phyloP scores from a whole-genome alignment of 768 basidiomycete species.

The Agaricus subrufescens region DNA sequence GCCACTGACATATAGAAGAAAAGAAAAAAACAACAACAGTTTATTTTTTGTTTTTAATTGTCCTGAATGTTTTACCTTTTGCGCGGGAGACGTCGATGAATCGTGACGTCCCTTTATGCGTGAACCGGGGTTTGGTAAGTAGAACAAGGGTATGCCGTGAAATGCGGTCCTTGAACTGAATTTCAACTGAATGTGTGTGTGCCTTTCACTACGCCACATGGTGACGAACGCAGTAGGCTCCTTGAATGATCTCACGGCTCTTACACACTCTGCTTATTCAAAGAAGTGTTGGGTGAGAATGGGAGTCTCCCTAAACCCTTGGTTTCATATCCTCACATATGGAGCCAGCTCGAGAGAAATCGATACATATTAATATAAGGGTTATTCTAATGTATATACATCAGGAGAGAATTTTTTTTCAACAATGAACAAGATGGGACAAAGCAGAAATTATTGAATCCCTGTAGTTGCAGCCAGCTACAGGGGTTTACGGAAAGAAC shows the following conservation, averaged over 20 bases:
- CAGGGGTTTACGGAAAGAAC: neutral
- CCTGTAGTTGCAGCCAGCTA: neutral
- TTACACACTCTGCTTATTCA: slow-evolving; percentile 3
- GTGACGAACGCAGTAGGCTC: neutral
- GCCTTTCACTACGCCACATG: neutral
- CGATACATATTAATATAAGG: slow-evolving; percentile 12
- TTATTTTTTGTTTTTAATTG: neutral
- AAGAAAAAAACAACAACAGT: too few relatives aligned
- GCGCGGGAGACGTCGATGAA: neutral
- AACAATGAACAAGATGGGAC: slow-evolving; percentile 1
- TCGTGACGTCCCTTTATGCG: neutral
- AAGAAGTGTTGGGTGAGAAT: slow-evolving; percentile 2
- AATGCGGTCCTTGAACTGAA: slow-evolving; percentile 6
- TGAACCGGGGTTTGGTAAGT: slow-evolving; percentile 6
- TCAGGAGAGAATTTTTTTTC: neutral
- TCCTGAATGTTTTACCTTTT: neutral
- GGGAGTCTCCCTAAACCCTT: neutral
- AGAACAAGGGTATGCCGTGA: slow-evolving; percentile 1
- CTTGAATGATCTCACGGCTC: neutral
- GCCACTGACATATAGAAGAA: too few relatives aligned
- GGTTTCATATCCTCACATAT: neutral
- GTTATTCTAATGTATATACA: slow-evolving; percentile 10
- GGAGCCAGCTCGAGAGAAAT: neutral
- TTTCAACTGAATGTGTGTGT: slow-evolving; percentile 1
- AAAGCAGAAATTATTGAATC: slow-evolving; percentile 2